Evolutionary conservation across 2,329 filamentous ascomycete genomes (phyloP).

Genomic region (Knufia fluminis): DNA sequence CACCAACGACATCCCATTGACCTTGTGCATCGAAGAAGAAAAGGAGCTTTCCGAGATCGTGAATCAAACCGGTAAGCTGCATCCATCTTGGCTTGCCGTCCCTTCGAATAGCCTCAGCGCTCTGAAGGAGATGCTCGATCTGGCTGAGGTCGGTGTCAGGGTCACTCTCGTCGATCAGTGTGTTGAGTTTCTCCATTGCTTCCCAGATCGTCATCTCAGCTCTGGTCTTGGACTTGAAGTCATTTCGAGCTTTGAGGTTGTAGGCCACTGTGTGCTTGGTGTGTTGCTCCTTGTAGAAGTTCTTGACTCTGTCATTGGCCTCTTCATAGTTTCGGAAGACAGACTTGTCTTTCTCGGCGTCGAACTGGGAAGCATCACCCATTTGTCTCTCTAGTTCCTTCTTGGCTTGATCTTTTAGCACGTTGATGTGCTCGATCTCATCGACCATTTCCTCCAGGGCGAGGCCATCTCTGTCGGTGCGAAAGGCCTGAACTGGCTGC

Average conservation of each 20-base stretch:
- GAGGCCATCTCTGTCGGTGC: constrained; percentile 43
- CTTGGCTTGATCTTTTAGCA: constrained; percentile 48
- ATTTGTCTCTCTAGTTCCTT: constrained; percentile 32
- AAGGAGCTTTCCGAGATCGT: constrained; percentile 39
- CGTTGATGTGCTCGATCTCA: constrained; percentile 51
- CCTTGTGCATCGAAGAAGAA: constrained; percentile 61
- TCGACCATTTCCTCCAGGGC: constrained; percentile 52
- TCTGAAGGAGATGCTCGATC: constrained; percentile 82
- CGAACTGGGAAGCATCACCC: constrained; percentile 51
- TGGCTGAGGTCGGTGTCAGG: constrained; percentile 80
- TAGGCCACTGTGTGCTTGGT: constrained; percentile 54
- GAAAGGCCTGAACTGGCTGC: constrained; percentile 13
- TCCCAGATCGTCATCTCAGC: constrained; percentile 80
- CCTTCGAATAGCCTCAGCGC: constrained; percentile 77
- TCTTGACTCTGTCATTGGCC: constrained; percentile 74
- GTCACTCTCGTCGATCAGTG: constrained; percentile 81
- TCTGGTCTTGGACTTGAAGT: constrained; percentile 57
- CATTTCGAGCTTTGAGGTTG: constrained; percentile 70
- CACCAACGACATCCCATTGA: constrained; percentile 86
- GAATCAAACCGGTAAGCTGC: constrained; percentile 40
- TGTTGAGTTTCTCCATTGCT: constrained; percentile 87
- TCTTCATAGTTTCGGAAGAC: constrained; percentile 75
- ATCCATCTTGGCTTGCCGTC: constrained; percentile 49
- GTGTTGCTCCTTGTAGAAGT: constrained; percentile 69
- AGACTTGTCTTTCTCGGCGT: constrained; percentile 66